Conservation (phyloP, 345 rosid genomes). For the Salix purpurea region DNA sequence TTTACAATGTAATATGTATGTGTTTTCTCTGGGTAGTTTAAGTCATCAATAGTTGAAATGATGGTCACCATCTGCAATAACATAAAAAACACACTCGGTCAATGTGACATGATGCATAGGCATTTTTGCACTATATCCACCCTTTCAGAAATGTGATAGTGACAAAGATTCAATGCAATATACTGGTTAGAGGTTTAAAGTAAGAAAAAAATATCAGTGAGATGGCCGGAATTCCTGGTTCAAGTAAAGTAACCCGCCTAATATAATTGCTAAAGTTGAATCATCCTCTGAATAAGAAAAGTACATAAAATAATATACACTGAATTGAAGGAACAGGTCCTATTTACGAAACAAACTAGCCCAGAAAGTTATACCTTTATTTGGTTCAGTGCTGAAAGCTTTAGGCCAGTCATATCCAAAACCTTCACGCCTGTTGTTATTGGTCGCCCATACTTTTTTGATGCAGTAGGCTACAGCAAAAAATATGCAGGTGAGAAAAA, state of each 20-base stretch:
- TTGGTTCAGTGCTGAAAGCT: conserved; percentile 78
- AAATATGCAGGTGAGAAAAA: conserved; percentile 13
- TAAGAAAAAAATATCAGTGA: not conserved
- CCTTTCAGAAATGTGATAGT: not conserved
- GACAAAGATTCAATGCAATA: not conserved
- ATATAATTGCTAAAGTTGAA: conserved; percentile 1
- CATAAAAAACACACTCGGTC: not conserved
- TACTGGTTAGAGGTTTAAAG: not conserved
- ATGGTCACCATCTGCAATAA: conserved; percentile 74
- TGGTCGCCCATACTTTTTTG: conserved; percentile 68
- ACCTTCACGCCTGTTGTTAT: conserved; percentile 82
- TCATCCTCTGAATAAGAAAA: not conserved
- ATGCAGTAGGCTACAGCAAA: conserved; percentile 66
- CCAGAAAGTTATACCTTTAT: conserved; percentile 50
- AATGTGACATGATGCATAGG: not conserved
- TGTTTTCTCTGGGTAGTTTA: conserved; percentile 96
- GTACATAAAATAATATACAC: not conserved
- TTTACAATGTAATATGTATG: conserved; percentile 79
- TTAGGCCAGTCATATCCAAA: conserved; percentile 91
- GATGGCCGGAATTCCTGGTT: not conserved
- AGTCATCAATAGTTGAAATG: conserved; percentile 80
- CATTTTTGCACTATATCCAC: not conserved
- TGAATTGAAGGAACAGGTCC: not conserved
- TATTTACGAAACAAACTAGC: not conserved
- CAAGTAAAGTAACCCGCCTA: not conserved